Evolutionary conservation across 768 basidiomycete genomes (phyloP).

Genomic region (Lactifluus echinatus): DNA sequence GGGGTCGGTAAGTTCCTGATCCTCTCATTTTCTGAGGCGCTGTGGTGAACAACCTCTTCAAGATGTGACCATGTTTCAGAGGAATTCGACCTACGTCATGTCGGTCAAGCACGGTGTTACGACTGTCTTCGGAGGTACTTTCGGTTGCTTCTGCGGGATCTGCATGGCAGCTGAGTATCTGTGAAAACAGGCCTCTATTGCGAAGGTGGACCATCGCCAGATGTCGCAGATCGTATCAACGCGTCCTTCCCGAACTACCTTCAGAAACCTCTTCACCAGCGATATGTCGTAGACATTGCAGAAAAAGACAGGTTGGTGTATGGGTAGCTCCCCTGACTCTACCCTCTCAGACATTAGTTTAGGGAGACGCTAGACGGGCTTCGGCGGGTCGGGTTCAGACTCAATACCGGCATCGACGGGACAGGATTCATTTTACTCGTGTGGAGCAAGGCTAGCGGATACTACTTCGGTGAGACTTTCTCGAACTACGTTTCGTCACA

Average conservation of each 20-base stretch:
- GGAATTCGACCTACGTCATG: slow-evolving; percentile 33
- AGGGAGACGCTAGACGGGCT: slow-evolving; percentile 50
- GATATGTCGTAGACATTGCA: slow-evolving; percentile 37
- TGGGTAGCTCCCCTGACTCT: not conserved
- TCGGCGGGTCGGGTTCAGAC: slow-evolving; percentile 44
- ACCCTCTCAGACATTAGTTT: not conserved
- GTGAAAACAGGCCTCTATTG: slow-evolving; percentile 6
- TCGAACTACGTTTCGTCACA: not conserved
- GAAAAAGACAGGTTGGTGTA: slow-evolving; percentile 40
- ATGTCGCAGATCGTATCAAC: slow-evolving; percentile 46
- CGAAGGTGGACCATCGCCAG: slow-evolving; percentile 26
- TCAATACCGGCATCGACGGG: slow-evolving; percentile 40
- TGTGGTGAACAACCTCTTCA: not conserved
- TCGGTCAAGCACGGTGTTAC: slow-evolving; percentile 22
- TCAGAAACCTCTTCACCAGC: slow-evolving; percentile 26
- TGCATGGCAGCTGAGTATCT: not conserved
- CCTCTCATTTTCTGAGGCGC: not conserved
- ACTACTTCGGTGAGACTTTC: slow-evolving; percentile 47
- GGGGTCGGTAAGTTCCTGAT: slow-evolving; percentile 21
- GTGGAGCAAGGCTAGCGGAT: slow-evolving; percentile 45
- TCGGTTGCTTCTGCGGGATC: not conserved
- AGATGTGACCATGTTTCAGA: slow-evolving; percentile 26
- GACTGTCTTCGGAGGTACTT: slow-evolving; percentile 12
- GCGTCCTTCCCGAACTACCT: slow-evolving; percentile 31
- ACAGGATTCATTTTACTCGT: slow-evolving; percentile 41